Percentiles rank a stretch among this genome's conserved stretches.
Evolutionary conservation across 768 basidiomycete genomes (phyloP).

Genomic region (Hygrophoropsis aurantiaca): DNA sequence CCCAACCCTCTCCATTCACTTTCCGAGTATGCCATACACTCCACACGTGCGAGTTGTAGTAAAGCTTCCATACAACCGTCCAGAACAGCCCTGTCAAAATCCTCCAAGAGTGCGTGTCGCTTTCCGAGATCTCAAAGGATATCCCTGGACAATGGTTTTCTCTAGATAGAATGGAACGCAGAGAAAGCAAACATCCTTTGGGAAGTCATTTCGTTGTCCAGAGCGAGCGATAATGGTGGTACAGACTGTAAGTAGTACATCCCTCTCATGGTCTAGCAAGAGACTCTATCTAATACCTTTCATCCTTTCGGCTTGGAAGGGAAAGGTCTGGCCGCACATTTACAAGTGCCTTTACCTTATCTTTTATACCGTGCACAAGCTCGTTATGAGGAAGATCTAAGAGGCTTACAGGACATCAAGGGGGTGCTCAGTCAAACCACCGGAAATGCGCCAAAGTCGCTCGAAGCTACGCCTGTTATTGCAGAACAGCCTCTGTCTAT

Average conservation of each 20-base stretch:
- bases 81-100: slow-evolving; percentile 64
- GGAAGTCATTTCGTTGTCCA: slow-evolving; percentile 82
- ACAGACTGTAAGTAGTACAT: no score
- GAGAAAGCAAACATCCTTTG: slow-evolving; percentile 85
- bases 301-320: slow-evolving; percentile 41
- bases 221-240: slow-evolving; percentile 67
- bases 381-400: slow-evolving; percentile 82
- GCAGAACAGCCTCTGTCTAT: slow-evolving; percentile 18
- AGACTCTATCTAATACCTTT: neutral
- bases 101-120: slow-evolving; percentile 62
- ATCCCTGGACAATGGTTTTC: slow-evolving; percentile 11
- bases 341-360: slow-evolving; percentile 82
- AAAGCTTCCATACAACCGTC: slow-evolving; percentile 75
- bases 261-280: neutral
- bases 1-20: no score
- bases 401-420: slow-evolving; percentile 70
- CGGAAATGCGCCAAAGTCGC: slow-evolving; percentile 16
- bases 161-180: slow-evolving; percentile 79
- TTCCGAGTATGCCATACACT: slow-evolving; percentile 18
- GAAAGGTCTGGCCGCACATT: slow-evolving; percentile 79
- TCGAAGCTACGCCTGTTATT: slow-evolving; percentile 13
- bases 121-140: neutral
- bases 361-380: slow-evolving; percentile 82
- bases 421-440: slow-evolving; percentile 54
- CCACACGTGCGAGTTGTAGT: slow-evolving; percentile 69